Base-by-base conservation (phyloP, 164 flowering plant species). In the Nymphaea colorata region DNA sequence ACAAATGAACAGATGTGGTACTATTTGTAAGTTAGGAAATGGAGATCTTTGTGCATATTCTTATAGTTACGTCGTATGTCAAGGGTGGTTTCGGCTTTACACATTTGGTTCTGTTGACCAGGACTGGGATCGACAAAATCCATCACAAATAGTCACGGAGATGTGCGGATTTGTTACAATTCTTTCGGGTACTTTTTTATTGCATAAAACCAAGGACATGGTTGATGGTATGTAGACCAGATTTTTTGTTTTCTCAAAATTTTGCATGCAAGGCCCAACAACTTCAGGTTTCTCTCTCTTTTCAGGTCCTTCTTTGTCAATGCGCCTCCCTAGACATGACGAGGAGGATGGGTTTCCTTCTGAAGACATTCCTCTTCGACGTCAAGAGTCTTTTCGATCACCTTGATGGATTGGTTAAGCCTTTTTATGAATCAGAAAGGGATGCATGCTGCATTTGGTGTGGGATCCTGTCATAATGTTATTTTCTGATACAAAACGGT, bases 61-160 rank as follows among this genome's bases (percentile, higher is more conserved):
- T 25, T 25, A 25, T 25, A 25, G 36, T 25, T 25, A 0, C 36
- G 1, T 25, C 36, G 36, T 25, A 25, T 25, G 36, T 25, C 36
- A 25, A 25, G 36, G 36, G 36, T 25, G 36, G 36, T 25, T 25
- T 25, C 36, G 36, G 36, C 36, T 25, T 25, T 25, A 25, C 36
- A 25, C 57, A 8, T 55, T 63, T 65, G 41, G 6, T 16, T 42
- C 63, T 36, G 41, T 47, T 72, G 47, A 8, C 72, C 86, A 89
- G 95, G 95, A 89, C 61, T 89, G 89, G 91, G 94, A 83, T 74
- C 61, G 85, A 44, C 95, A 89, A 68, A 85, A 78, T 75, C 74
- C 81, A n/a, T 72, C 87, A n/a, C 91, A 86, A 60, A 88, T 86
- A 66, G 79, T 81, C 8, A 88, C 91, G 0, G 87, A 88, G 76